These are phyloP conservation scores for Monilinia fructicola DNA, from an alignment of 2,329 filamentous ascomycete genomes.

Conservation along the genomic window DNA sequence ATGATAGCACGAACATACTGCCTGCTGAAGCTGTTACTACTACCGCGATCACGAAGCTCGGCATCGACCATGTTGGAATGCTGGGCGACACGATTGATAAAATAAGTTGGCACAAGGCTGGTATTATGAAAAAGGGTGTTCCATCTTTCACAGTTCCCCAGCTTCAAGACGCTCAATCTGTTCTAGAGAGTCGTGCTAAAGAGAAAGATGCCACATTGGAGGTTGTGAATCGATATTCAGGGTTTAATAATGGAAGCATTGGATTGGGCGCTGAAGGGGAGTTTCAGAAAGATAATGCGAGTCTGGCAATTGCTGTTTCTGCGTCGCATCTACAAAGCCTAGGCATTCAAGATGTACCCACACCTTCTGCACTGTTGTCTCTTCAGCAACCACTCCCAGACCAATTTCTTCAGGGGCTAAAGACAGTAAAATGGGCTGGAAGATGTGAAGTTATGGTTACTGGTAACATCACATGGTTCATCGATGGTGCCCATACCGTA, in stretches of 20 bases:
- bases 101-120: constrained; percentile 91
- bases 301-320: constrained; percentile 56
- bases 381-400: constrained; percentile 48
- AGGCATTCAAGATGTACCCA: constrained; percentile 24
- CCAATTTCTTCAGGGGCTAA: constrained; percentile 69
- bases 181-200: constrained; percentile 58
- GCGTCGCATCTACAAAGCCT: constrained; percentile 51
- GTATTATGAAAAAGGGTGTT: constrained; percentile 72
- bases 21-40: constrained; percentile 55
- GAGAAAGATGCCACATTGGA: constrained; percentile 39
- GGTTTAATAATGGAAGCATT: constrained; percentile 46
- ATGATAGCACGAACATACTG: constrained; percentile 88
- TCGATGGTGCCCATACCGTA: constrained; percentile 92
- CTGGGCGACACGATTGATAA: constrained; percentile 75
- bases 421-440: constrained; percentile 73
- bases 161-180: constrained; percentile 53
- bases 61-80: constrained; percentile 81
- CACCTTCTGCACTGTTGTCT: neutral
- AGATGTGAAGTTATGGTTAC: constrained; percentile 65
- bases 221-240: constrained; percentile 35
- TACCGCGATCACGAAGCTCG: constrained; percentile 73
- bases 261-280: constrained; percentile 52
- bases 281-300: constrained; percentile 60
- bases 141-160: constrained; percentile 64
- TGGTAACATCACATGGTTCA: constrained; percentile 69